phyloP scores from a whole-genome alignment of 2,329 filamentous ascomycete genomes.

The Plenodomus lindquistii region DNA sequence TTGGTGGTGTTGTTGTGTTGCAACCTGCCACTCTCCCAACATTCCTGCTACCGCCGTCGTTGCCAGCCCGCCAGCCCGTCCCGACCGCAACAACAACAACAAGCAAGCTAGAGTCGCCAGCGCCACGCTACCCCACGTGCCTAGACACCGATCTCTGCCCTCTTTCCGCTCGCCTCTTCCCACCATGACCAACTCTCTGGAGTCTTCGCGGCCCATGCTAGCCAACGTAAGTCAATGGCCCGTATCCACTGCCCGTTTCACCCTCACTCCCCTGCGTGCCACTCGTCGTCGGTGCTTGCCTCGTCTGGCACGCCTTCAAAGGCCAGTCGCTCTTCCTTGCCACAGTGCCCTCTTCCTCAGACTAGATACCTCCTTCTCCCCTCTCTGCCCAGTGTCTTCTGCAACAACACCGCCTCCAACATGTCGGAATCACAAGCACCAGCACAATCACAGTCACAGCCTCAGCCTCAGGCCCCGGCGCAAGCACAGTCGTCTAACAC shows the following conservation, averaged over 20 bases:
- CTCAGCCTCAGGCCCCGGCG: neutral
- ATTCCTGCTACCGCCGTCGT: neutral
- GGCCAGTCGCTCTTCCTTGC: conserved; percentile 1
- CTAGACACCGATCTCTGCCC: conserved; percentile 2
- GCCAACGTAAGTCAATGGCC: conserved; percentile 42
- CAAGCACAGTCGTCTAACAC: conserved; percentile 23
- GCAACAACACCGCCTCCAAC: conserved; percentile 7
- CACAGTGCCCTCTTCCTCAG: conserved; percentile 3
- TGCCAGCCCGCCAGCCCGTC: neutral
- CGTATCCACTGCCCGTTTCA: conserved; percentile 37
- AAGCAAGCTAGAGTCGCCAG: conserved; percentile 4
- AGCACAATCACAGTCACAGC: conserved; percentile 6
- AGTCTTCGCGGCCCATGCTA: conserved; percentile 47
- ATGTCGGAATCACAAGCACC: conserved; percentile 23
- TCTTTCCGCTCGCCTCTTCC: conserved; percentile 6
- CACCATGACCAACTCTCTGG: conserved; percentile 45
- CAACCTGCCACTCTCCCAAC: neutral
- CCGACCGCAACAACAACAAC: neutral
- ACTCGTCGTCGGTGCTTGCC: conserved; percentile 22
- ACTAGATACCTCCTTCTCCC: neutral
- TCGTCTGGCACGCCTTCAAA: neutral
- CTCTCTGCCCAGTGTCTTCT: neutral
- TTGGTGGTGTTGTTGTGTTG: neutral
- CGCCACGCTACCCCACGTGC: neutral
- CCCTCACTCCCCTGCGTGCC: conserved; percentile 18